Percentiles rank a stretch among this genome's conserved stretches.
Conservation (phyloP, 257 asterid species). For the Fraxinus pennsylvanica region DNA sequence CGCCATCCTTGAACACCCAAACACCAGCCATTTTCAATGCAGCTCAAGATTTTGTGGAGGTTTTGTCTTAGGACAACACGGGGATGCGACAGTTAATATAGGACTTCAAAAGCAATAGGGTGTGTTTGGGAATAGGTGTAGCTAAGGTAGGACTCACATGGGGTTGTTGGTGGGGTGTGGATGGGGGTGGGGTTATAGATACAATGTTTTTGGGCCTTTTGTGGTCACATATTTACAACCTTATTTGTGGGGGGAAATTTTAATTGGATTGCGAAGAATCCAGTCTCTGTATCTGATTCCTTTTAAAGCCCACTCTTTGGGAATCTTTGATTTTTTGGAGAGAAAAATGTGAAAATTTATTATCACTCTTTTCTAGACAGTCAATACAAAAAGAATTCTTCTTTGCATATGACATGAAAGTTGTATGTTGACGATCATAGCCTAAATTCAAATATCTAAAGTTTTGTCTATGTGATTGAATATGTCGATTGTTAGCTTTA, state of each 20-base stretch:
- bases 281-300: conserved; percentile 42
- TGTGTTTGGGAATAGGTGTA: not conserved
- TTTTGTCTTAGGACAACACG: conserved; percentile 10
- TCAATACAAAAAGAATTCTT: conserved; percentile 26
- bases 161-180: not conserved
- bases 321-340: conserved; percentile 28
- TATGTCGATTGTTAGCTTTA: not conserved
- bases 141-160: not conserved
- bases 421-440: conserved; percentile 14
- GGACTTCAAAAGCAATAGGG: conserved; percentile 15
- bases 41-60: not conserved
- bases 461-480: not conserved
- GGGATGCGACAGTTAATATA: conserved; percentile 41
- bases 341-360: conserved; percentile 20
- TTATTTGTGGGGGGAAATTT: conserved; percentile 17
- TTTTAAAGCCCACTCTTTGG: conserved; percentile 37
- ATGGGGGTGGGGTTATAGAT: not conserved
- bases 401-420: conserved; percentile 12
- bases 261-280: conserved; percentile 57
- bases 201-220: not conserved
- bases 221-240: not conserved
- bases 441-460: not conserved
- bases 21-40: conserved; percentile 62
- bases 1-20: conserved; percentile 75
- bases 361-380: conserved; percentile 26